Evolutionary conservation across 139 green algal species (phyloP).

Genomic region (Yamagishiella unicocca): DNA sequence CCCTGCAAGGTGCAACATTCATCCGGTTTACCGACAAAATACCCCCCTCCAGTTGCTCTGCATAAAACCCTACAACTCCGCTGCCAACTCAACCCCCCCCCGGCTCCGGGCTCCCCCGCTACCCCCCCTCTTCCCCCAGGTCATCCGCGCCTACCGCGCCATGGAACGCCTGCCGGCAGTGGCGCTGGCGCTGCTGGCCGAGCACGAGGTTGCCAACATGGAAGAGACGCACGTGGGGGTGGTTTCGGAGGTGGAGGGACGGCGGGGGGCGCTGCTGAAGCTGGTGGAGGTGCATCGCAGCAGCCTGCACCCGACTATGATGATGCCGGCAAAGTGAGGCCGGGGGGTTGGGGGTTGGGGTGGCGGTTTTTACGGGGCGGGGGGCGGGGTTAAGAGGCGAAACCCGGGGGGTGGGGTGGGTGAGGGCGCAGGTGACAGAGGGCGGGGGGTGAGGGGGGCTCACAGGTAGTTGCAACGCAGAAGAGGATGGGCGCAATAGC

Average conservation of each 20-base stretch:
- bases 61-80: no score
- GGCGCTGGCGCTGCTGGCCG: conserved; percentile 37
- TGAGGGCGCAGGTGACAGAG: no score
- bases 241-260: background rate
- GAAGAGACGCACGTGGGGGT: conserved; percentile 28
- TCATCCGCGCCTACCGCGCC: conserved; percentile 59
- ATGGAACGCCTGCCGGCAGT: conserved; percentile 66
- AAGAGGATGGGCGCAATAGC: no score
- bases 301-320: conserved; percentile 53
- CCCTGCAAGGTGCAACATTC: no score
- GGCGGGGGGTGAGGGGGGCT: no score
- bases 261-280: conserved; percentile 41
- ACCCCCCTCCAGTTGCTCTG: background rate
- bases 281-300: conserved; percentile 52
- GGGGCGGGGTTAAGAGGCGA: background rate
- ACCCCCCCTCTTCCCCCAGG: conserved; percentile 37
- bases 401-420: background rate
- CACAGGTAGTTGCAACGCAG: no score
- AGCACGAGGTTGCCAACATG: conserved; percentile 51
- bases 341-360: background rate
- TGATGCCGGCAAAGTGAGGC: conserved; percentile 40
- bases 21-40: background rate
- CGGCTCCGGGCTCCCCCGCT: background rate
- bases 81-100: background rate
- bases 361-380: no score